phyloP scores from a whole-genome alignment of 805 yeast genomes.

The Starmera amethionina region DNA sequence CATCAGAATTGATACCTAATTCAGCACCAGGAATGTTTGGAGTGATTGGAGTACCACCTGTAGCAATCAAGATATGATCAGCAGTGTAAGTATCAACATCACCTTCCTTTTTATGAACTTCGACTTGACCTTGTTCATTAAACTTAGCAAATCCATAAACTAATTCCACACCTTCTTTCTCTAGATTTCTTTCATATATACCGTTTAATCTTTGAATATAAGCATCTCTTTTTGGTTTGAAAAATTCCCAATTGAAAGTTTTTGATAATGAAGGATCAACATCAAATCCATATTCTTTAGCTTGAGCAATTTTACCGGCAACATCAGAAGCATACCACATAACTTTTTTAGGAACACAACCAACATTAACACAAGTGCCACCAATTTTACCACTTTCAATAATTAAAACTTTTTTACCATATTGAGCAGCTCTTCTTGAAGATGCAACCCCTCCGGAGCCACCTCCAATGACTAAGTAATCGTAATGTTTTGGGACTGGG shows the following conservation, averaged over 20 bases:
- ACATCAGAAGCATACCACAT: slow-evolving; percentile 97
- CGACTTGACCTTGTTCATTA: slow-evolving; percentile 60
- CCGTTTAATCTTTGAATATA: slow-evolving; percentile 83
- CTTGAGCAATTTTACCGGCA: slow-evolving; percentile 66
- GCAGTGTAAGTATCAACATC: slow-evolving; percentile 56
- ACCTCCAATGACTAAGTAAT: slow-evolving; percentile 94
- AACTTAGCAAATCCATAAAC: slow-evolving; percentile 83
- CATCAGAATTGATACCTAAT: slow-evolving; percentile 80
- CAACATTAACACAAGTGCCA: slow-evolving; percentile 98
- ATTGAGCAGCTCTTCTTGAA: slow-evolving; percentile 89
- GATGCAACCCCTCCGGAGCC: slow-evolving; percentile 99
- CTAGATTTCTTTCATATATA: slow-evolving; percentile 80
- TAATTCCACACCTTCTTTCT: slow-evolving; percentile 82
- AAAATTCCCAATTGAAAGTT: slow-evolving; percentile 71
- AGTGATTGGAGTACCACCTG: slow-evolving; percentile 79
- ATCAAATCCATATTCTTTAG: slow-evolving; percentile 74
- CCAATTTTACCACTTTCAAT: slow-evolving; percentile 81
- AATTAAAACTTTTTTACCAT: slow-evolving; percentile 82
- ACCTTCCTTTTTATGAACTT: slow-evolving; percentile 63
- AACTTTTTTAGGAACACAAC: slow-evolving; percentile 97
- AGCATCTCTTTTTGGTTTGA: slow-evolving; percentile 88
- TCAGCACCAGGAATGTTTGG: slow-evolving; percentile 79
- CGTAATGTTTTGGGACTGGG: slow-evolving; percentile 54
- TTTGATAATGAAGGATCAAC: slow-evolving; percentile 43
- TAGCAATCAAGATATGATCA: slow-evolving; percentile 78